Conservation (phyloP, 352 stramenopile genomes). For the Aphanomyces euteiches region DNA sequence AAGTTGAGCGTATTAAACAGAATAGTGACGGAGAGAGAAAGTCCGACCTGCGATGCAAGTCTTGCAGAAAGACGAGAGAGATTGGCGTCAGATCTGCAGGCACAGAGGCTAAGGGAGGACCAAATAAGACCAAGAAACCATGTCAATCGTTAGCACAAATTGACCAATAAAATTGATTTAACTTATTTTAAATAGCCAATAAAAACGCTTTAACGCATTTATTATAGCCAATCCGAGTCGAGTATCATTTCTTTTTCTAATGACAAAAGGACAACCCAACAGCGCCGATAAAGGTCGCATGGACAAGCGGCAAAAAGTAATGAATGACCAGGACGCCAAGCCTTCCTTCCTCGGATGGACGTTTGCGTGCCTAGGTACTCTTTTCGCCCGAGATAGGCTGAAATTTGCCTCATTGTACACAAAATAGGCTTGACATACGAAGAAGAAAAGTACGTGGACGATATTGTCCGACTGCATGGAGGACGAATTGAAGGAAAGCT, state of each 20-base stretch:
- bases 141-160: no score
- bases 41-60: no score
- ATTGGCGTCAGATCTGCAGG: no score
- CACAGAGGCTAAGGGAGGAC: no score
- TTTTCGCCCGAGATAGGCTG: neutral
- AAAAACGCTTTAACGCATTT: neutral
- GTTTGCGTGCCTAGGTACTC: conserved; percentile 10
- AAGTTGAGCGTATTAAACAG: no score
- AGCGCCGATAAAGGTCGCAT: neutral
- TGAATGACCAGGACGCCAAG: neutral
- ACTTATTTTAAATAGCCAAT: neutral
- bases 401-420: neutral
- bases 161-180: neutral
- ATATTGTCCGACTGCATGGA: conserved; percentile 1
- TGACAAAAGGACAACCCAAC: neutral
- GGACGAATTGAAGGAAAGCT: neutral
- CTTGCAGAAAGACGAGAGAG: no score
- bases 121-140: no score
- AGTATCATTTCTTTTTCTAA: neutral
- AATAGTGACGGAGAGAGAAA: no score
- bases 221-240: conserved; percentile 1
- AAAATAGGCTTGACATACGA: neutral
- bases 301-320: no score
- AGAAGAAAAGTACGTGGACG: neutral
- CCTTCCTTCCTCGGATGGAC: conserved; percentile 8